phyloP scores from a whole-genome alignment of 2,329 filamentous ascomycete species.

The Elsinoe arachidis region DNA sequence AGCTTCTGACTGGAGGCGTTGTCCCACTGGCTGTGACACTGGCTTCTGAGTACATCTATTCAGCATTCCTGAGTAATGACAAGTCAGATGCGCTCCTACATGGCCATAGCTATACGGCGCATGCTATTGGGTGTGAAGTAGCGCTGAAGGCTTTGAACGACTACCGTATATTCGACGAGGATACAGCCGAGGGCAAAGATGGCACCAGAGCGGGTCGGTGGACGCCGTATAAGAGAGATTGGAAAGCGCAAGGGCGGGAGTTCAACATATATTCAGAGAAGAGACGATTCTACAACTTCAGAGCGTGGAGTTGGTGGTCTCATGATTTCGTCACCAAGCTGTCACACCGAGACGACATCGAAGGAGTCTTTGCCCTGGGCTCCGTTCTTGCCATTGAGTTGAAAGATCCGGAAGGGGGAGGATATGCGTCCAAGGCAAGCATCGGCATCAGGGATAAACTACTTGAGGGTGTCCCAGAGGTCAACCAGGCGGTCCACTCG shows the following conservation, averaged over 20 bases:
- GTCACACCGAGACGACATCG: slow-evolving; percentile 49
- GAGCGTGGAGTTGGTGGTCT: slow-evolving; percentile 64
- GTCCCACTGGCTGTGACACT: slow-evolving; percentile 69
- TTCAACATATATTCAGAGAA: not conserved
- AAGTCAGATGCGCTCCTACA: slow-evolving; percentile 75
- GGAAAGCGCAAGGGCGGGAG: slow-evolving; percentile 25
- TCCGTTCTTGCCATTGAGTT: slow-evolving; percentile 62
- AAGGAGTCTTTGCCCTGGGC: slow-evolving; percentile 63
- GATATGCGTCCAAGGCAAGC: slow-evolving; percentile 50
- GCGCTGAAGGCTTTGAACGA: slow-evolving; percentile 54
- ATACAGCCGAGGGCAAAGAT: not conserved
- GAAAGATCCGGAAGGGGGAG: slow-evolving; percentile 40
- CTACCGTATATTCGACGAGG: slow-evolving; percentile 41
- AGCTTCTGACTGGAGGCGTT: slow-evolving; percentile 72
- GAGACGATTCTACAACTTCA: not conserved
- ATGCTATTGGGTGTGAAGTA: slow-evolving; percentile 71
- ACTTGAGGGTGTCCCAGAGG: slow-evolving; percentile 27
- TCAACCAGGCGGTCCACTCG: slow-evolving; percentile 44
- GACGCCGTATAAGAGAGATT: slow-evolving; percentile 46
- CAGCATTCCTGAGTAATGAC: slow-evolving; percentile 59
- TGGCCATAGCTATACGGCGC: slow-evolving; percentile 80
- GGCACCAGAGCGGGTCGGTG: slow-evolving; percentile 52
- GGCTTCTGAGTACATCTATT: slow-evolving; percentile 64
- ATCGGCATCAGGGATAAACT: slow-evolving; percentile 44
- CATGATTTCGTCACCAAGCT: slow-evolving; percentile 49